Evolutionary conservation across 768 basidiomycete species (phyloP), one percentile per base, ranked within the genome.

Genomic region (Hemileccinum impolitum): DNA sequence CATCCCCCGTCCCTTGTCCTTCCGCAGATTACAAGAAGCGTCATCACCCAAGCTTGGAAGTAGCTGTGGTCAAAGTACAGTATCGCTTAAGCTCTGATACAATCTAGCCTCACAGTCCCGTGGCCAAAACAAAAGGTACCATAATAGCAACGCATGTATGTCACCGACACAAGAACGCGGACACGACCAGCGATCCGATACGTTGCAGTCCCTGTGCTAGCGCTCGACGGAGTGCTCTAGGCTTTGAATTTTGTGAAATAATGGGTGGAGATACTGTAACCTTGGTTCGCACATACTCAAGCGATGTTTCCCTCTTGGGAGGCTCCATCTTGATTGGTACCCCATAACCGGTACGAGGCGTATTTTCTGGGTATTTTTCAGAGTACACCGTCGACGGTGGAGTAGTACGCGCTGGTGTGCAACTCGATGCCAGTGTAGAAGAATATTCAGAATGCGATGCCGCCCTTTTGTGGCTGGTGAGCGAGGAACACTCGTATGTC

Each of bases 101-200:
- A 49, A 60, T 53, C 38, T 51, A 43, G 41, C 48, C 60, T 56
- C 57, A 58, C 49, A 60, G 60, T 64, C 60, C 65, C 62, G 38
- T 55, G 53, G 9, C 47, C 25, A 43, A 51, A 48, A 52, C 36
- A 48, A 12, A 17, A 17, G 18, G 46, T 47, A 42, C 53, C 23
- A 23, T 6, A 23, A 3, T 43, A 51, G 36, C 35, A 30, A 51
- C 12, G 19, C 18, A 23, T 30, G 28, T 30, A 48, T 43, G 57
- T 67, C 56, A 65, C 51, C 60, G 64, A 60, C 64, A 65, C 56
- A 65, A 46, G 41, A 65, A 60, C 39, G 52, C 63, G 39, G 64
- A 62, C 49, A 64, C 53, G 42, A 65, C 57, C 60, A 65, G 58
- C 53, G 56, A 62, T 53, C 58, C 53, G 23, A 66, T 55, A 4